These are phyloP conservation scores for Miscanthus sacchariflorus DNA, from an alignment of 202 grass and related monocot species.

Conservation along the genomic window DNA sequence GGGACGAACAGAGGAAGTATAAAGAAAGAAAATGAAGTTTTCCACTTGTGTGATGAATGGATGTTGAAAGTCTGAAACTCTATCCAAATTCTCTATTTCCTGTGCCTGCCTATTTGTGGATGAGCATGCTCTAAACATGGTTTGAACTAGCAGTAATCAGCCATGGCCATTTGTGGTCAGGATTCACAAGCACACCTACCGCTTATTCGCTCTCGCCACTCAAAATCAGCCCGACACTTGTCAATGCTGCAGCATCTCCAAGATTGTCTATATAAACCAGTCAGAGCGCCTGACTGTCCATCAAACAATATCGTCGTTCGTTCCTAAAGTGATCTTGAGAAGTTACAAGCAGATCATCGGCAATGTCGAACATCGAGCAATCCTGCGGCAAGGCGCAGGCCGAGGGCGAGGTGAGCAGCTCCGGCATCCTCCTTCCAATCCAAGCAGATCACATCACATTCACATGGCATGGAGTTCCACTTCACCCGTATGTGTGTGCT, in stretches of 20 bases:
- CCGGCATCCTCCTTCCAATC: neutral
- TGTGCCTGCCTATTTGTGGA: neutral
- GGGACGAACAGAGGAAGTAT: too few species aligned
- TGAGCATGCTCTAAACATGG: conserved; percentile 13
- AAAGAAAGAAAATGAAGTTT: too few species aligned
- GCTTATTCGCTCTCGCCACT: neutral
- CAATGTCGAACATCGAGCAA: conserved; percentile 44
- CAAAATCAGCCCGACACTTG: neutral
- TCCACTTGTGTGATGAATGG: too few species aligned
- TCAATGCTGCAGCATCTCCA: neutral
- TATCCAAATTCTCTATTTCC: neutral
- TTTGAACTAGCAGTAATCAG: neutral
- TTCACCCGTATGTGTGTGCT: too few species aligned
- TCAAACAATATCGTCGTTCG: neutral
- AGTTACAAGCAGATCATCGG: neutral
- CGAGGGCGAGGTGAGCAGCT: conserved; percentile 14
- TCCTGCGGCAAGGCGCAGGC: conserved; percentile 49
- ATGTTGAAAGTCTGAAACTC: too few species aligned
- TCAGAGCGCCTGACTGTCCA: neutral
- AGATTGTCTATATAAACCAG: conserved; percentile 34
- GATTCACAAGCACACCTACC: neutral
- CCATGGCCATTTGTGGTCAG: neutral
- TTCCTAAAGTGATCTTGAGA: neutral
- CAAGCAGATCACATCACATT: too few species aligned
- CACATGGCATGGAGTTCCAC: too few species aligned